Percentiles rank a stretch among this genome's conserved stretches.
Conservation (phyloP, 176 grass and related monocot species). For the Coix lacrymajobi region DNA sequence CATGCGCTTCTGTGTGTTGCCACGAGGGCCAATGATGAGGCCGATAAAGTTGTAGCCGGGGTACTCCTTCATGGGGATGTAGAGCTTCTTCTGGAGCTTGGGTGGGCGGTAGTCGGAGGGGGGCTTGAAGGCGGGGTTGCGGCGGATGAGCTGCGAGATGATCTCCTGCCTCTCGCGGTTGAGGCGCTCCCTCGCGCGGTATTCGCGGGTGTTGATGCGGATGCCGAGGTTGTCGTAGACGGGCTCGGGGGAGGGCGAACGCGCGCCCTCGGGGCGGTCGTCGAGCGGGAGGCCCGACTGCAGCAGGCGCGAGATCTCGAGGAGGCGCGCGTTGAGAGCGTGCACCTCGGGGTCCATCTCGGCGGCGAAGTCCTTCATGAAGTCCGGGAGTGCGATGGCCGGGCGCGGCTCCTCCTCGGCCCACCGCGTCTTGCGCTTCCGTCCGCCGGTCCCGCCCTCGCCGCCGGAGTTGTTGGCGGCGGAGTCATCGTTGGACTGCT, state of each 20-base stretch:
- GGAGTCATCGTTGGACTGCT: conserved; percentile 55
- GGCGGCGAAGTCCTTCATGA: conserved; percentile 99
- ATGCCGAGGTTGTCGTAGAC: conserved; percentile 96
- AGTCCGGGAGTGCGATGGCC: conserved; percentile 71
- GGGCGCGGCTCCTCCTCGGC: conserved; percentile 91
- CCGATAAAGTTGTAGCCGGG: conserved; percentile 96
- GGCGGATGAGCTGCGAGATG: conserved; percentile 96
- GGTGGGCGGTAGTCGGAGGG: conserved; percentile 88
- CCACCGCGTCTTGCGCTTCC: conserved; percentile 91
- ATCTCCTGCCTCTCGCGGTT: conserved; percentile 97
- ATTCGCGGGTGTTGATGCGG: conserved; percentile 92
- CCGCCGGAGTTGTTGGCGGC: conserved; percentile 46
- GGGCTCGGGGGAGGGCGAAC: conserved; percentile 80
- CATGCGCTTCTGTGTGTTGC: conserved; percentile 98
- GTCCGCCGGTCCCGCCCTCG: conserved; percentile 23
- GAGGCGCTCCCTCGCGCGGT: conserved; percentile 73
- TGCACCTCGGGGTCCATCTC: conserved; percentile 96
- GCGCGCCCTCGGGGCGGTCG: conserved; percentile 76
- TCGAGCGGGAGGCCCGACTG: conserved; percentile 79
- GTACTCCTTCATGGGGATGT: conserved; percentile 97
- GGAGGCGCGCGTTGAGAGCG: conserved; percentile 72
- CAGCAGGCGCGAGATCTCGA: conserved; percentile 78
- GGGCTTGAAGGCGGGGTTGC: conserved; percentile 93
- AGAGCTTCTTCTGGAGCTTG: conserved; percentile 97
- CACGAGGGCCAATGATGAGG: conserved; percentile 79